Evolutionary conservation across 768 basidiomycete genomes (phyloP).

Genomic region (Rhizopogon sp.): DNA sequence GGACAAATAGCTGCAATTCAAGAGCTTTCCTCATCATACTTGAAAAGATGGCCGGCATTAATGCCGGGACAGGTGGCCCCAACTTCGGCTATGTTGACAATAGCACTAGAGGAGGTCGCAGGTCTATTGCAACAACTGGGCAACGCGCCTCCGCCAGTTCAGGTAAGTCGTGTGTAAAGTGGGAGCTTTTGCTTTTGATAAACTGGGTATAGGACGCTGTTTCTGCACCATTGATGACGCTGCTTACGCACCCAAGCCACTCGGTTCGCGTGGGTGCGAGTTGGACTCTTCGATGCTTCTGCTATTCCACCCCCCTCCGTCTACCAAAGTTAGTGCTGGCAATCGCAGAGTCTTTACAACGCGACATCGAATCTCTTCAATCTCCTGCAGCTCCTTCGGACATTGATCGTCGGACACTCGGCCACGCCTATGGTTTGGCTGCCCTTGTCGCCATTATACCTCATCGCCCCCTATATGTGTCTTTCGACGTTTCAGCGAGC

Average conservation of each 20-base stretch:
- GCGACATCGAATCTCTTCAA: slow-evolving; percentile 70
- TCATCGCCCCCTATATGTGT: slow-evolving; percentile 86
- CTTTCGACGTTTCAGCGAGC: slow-evolving; percentile 88
- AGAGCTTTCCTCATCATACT: slow-evolving; percentile 74
- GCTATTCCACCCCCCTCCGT: slow-evolving; percentile 81
- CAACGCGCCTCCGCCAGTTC: slow-evolving; percentile 85
- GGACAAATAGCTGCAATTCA: slow-evolving; percentile 90
- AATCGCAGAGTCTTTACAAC: slow-evolving; percentile 77
- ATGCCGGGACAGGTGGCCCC: slow-evolving; percentile 83
- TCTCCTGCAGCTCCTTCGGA: slow-evolving; percentile 72
- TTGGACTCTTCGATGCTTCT: slow-evolving; percentile 88
- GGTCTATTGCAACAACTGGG: slow-evolving; percentile 86
- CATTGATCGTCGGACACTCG: slow-evolving; percentile 65
- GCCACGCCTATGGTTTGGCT: slow-evolving; percentile 87
- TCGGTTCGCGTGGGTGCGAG: slow-evolving; percentile 82
- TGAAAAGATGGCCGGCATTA: slow-evolving; percentile 91
- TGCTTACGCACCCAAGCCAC: slow-evolving; percentile 84
- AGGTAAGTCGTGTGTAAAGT: slow-evolving; percentile 37
- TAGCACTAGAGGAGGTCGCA: slow-evolving; percentile 79
- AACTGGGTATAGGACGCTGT: slow-evolving; percentile 62
- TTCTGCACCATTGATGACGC: slow-evolving; percentile 76
- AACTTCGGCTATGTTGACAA: slow-evolving; percentile 56
- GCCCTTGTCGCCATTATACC: slow-evolving; percentile 84
- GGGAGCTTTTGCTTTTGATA: not conserved
- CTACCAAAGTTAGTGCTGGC: slow-evolving; percentile 74